Percentiles rank a stretch among this genome's conserved stretches.
phyloP scores from a whole-genome alignment of 352 stramenopile species.

The Pythium utonaiense region DNA sequence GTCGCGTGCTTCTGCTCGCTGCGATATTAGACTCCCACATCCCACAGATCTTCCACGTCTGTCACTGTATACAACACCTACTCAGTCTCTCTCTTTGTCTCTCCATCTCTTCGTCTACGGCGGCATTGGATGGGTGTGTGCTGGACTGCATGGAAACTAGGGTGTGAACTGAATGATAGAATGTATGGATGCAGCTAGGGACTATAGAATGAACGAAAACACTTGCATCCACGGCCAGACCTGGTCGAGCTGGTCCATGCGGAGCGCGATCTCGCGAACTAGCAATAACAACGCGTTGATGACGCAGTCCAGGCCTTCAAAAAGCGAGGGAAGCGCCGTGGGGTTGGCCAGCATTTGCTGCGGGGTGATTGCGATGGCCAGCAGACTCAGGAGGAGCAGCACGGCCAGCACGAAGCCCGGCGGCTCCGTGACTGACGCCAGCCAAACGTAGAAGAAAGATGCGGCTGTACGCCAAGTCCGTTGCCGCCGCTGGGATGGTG shows the following conservation, averaged over 20 bases:
- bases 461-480: constrained; percentile 54
- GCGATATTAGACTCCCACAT: constrained; percentile 67
- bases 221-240: constrained; percentile 51
- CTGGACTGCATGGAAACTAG: too few relatives aligned
- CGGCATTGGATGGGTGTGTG: too few relatives aligned
- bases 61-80: neutral
- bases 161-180: too few relatives aligned
- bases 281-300: constrained; percentile 61
- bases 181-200: too few relatives aligned
- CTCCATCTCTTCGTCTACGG: too few relatives aligned
- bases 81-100: neutral
- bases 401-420: constrained; percentile 73
- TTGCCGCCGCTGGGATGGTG: constrained; percentile 21
- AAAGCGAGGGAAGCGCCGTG: constrained; percentile 44
- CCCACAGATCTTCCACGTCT: too few relatives aligned
- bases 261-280: constrained; percentile 61
- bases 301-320: constrained; percentile 47
- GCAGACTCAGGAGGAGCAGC: constrained; percentile 54
- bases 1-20: constrained; percentile 82
- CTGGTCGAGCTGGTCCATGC: constrained; percentile 53
- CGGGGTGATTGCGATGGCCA: constrained; percentile 58
- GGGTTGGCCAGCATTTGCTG: constrained; percentile 57
- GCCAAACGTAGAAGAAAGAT: constrained; percentile 70
- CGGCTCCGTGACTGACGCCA: constrained; percentile 63
- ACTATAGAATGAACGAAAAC: constrained; percentile 54